Percentiles rank a stretch among this genome's conserved stretches.
phyloP scores from a whole-genome alignment of 169 alveolate genomes.

The Plasmodium knowlesi region DNA sequence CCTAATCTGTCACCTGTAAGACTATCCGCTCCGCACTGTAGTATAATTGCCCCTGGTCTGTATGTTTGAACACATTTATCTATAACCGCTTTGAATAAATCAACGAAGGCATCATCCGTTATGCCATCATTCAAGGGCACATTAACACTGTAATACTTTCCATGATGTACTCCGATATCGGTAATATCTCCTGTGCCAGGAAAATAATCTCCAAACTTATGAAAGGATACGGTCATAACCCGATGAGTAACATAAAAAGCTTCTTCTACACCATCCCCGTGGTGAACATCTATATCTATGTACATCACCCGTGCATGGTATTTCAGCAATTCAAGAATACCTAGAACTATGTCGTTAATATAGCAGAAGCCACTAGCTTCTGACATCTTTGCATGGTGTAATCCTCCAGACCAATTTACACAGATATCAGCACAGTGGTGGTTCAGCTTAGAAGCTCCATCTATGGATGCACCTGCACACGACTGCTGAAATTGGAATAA shows the following conservation, averaged over 20 bases:
- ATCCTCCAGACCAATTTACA: conserved; percentile 99
- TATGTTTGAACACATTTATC: conserved; percentile 95
- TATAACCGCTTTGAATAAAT: conserved; percentile 94
- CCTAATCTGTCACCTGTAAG: conserved; percentile 97
- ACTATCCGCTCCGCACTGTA: conserved; percentile 99
- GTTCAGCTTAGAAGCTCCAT: conserved; percentile 95
- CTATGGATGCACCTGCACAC: conserved; percentile 98
- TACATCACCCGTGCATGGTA: conserved; percentile 98
- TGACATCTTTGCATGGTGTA: conserved; percentile 97
- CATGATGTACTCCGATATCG: conserved; percentile 96
- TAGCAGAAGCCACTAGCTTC: conserved; percentile 99
- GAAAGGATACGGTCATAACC: conserved; percentile 98
- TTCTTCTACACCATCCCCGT: conserved; percentile 99
- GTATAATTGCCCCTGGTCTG: conserved; percentile 97
- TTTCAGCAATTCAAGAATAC: conserved; percentile 96
- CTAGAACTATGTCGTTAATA: conserved; percentile 98
- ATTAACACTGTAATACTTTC: conserved; percentile 96
- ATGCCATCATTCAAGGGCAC: conserved; percentile 99
- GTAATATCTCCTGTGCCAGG: conserved; percentile 99
- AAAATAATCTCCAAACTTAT: conserved; percentile 98
- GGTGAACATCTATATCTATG: conserved; percentile 99
- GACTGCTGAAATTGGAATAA: conserved; percentile 96
- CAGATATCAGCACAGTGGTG: conserved; percentile 96
- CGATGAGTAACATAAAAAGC: conserved; percentile 98
- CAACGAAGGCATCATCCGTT: conserved; percentile 94